Base-by-base conservation (phyloP, 306 rosid genomes). In the Canavalia ensiformis region DNA sequence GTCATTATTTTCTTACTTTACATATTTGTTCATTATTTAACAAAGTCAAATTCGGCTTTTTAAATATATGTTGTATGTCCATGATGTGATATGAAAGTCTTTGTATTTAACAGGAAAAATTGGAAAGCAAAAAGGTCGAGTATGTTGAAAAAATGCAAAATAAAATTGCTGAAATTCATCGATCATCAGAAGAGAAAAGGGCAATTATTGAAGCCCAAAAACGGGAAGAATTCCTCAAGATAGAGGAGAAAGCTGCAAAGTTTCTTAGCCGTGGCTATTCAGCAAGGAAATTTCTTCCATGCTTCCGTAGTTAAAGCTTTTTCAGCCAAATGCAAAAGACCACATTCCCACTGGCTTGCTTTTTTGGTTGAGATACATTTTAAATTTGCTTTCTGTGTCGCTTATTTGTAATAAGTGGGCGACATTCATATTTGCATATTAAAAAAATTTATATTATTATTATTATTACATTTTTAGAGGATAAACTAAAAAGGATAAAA, bases 101-200 rank as follows among this genome's bases (percentile, higher is more conserved):
- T 74, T 63, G 49, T 10, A 12, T 25, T 50, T 57, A 25, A 49
- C 88, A 95, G 97, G 95, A 92, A 81, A 78, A 72, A 3, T 66
- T 92, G 89, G 97, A 95, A 84, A 93, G 72, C 83, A 86, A 89
- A 55, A 95, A 88, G 83, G 92, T 91, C 3, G 86, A 87, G 42
- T 86, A 86, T 78, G 80, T 81, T 42, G 98, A 95, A 76, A 81
- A 82, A 79, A 72, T 84, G 94, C 91, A 88, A 65, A 95, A 95
- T 82, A 90, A 90, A 78, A 66, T 91, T 18, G 98, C 93, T 8
- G 76, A 85, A 65, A 89, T 91, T 71, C 95, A 90, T 84, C 83
- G 78, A 68, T 30, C 34, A 3, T 95, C 98, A 74, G 93, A 93
- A 73, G 98, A 90, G 74, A 89, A 79, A 88, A 95, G 81, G 83